Conservation (phyloP, 495 filamentous ascomycete species). For the Symbiotaphrina buchneri region DNA sequence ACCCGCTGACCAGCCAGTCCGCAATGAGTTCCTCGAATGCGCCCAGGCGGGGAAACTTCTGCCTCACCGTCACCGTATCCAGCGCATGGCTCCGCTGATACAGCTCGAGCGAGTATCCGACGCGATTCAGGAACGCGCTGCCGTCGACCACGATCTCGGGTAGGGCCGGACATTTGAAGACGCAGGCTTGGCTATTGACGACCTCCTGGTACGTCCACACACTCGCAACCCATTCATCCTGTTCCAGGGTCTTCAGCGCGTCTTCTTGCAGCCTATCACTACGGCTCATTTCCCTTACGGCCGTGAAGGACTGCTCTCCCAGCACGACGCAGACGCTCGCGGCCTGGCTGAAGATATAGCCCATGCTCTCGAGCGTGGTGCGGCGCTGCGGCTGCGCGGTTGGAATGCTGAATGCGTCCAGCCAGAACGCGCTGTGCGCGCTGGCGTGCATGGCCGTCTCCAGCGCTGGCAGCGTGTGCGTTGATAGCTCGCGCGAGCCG, state of each 20-base stretch:
- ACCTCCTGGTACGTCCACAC: constrained; percentile 10
- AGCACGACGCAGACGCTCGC: constrained; percentile 7
- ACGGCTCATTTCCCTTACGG: constrained; percentile 3
- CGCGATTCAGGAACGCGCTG: constrained; percentile 5
- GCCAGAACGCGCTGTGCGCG: no score
- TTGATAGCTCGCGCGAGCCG: no score
- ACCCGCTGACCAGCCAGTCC: constrained; percentile 6
- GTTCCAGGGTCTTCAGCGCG: constrained; percentile 4
- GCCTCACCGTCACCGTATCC: neutral
- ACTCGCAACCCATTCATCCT: constrained; percentile 7
- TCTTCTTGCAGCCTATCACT: neutral
- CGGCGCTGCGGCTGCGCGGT: neutral
- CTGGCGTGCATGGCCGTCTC: neutral
- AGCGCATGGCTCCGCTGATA: neutral
- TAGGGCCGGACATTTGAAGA: neutral
- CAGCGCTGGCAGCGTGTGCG: constrained; percentile 4
- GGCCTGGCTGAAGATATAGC: constrained; percentile 8
- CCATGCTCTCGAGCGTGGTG: constrained; percentile 8
- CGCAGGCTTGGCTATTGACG: constrained; percentile 4
- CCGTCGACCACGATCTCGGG: constrained; percentile 1
- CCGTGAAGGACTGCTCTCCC: constrained; percentile 1
- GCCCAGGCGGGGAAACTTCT: constrained; percentile 5
- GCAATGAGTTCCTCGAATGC: constrained; percentile 9
- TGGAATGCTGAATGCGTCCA: constrained; percentile 9
- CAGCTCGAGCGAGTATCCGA: constrained; percentile 4